phyloP scores from a whole-genome alignment of 2,329 filamentous ascomycete species.

The Talaromyces funiculosus region DNA sequence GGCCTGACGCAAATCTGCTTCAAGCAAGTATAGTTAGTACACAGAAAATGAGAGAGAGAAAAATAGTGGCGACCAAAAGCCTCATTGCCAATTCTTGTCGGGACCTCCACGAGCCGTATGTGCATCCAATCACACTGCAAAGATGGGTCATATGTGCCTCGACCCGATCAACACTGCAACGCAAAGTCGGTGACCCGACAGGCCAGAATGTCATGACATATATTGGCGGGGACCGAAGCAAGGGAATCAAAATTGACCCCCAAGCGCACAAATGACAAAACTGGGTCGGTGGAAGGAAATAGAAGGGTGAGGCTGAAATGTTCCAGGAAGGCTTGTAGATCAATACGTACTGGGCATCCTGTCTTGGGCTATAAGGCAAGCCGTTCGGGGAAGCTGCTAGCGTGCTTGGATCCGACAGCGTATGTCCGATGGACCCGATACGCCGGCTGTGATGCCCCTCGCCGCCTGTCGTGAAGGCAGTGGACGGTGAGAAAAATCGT shows the following conservation, averaged over 20 bases:
- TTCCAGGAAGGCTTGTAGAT: background rate
- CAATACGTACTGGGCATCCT: conserved; percentile 52
- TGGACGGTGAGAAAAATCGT: conserved; percentile 29
- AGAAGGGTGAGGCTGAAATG: background rate
- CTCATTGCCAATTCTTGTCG: conserved; percentile 22
- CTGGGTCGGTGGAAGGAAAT: background rate
- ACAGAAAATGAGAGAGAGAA: background rate
- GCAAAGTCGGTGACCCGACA: background rate
- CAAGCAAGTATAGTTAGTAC: conserved; percentile 15
- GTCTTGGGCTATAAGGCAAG: conserved; percentile 48
- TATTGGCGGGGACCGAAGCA: background rate
- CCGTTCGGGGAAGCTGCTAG: conserved; percentile 40
- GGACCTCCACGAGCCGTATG: conserved; percentile 10
- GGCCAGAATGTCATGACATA: background rate
- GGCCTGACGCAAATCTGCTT: conserved; percentile 47
- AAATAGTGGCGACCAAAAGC: background rate
- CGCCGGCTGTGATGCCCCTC: conserved; percentile 48
- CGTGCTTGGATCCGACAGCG: conserved; percentile 37
- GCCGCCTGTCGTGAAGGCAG: conserved; percentile 29
- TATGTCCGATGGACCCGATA: conserved; percentile 45
- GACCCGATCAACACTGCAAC: background rate
- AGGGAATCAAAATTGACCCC: background rate
- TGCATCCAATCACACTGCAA: conserved; percentile 2
- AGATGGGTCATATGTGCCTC: background rate
- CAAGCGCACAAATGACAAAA: background rate